Conservation (phyloP, 805 yeast species). For the Kazachstania psychrophila region DNA sequence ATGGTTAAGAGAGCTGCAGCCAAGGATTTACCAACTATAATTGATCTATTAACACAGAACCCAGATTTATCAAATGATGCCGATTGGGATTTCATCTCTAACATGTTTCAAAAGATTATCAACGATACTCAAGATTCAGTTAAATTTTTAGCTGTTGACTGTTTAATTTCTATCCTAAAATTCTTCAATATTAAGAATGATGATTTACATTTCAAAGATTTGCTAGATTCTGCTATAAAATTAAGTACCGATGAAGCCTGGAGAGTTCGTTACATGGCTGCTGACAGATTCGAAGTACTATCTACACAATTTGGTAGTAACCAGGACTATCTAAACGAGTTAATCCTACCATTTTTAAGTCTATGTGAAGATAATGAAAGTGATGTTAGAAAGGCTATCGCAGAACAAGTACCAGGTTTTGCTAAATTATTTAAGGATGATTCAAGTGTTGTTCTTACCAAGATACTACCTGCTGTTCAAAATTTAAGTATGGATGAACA, state of each 20-base stretch:
- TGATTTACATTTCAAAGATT: constrained; percentile 48
- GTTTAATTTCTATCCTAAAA: constrained; percentile 69
- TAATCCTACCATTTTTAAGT: constrained; percentile 53
- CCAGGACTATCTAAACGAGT: constrained; percentile 42
- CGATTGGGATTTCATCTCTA: constrained; percentile 70
- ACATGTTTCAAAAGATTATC: constrained; percentile 70
- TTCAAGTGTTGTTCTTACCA: constrained; percentile 47
- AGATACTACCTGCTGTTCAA: constrained; percentile 75
- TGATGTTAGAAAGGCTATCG: constrained; percentile 91
- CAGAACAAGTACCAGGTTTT: constrained; percentile 80
- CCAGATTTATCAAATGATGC: constrained; percentile 41
- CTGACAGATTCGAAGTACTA: constrained; percentile 78
- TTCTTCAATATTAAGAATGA: constrained; percentile 54
- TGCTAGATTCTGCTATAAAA: constrained; percentile 55
- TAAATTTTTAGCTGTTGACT: constrained; percentile 80
- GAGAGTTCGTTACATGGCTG: constrained; percentile 97
- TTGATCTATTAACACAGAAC: constrained; percentile 47
- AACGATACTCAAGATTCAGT: constrained; percentile 92
- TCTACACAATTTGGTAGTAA: constrained; percentile 54
- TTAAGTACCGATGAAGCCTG: constrained; percentile 85
- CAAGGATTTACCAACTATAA: constrained; percentile 63
- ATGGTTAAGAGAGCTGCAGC: constrained; percentile 97
- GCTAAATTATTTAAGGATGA: constrained; percentile 40
- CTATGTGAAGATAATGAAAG: constrained; percentile 90
- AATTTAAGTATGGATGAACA: constrained; percentile 82